phyloP scores from a whole-genome alignment of 306 rosid genomes.

The Astragalus membranaceus region DNA sequence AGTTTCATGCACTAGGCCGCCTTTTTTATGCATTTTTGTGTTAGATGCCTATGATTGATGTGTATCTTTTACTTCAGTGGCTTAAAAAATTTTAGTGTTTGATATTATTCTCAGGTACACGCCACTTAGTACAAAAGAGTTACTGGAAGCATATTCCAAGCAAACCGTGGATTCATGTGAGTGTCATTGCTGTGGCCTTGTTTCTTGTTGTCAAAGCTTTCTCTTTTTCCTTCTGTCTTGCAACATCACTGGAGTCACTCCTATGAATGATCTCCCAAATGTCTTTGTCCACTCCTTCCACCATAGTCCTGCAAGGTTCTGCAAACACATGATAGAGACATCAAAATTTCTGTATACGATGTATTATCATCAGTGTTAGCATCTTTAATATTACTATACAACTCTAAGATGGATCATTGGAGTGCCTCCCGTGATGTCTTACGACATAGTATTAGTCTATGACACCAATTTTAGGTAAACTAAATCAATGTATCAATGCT shows the following conservation, averaged over 20 bases:
- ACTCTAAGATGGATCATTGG: neutral
- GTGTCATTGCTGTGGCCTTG: conserved; percentile 23
- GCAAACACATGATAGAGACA: neutral
- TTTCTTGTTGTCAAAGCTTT: neutral
- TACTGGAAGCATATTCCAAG: conserved; percentile 66
- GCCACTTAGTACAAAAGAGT: conserved; percentile 69
- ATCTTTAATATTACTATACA: neutral
- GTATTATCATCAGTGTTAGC: neutral
- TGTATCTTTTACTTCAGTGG: neutral
- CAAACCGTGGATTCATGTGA: conserved; percentile 79
- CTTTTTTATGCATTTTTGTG: neutral
- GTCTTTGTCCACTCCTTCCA: neutral
- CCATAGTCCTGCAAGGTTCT: neutral
- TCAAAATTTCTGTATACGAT: neutral
- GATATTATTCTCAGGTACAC: conserved; percentile 60
- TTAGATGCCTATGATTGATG: neutral
- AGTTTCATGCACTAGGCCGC: no score
- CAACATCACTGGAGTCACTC: neutral
- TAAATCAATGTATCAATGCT: neutral
- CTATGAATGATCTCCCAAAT: neutral
- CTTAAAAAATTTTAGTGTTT: conserved; percentile 12
- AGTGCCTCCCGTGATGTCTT: neutral
- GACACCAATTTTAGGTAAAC: neutral
- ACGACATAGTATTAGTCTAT: neutral
- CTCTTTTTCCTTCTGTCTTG: neutral